phyloP scores from a whole-genome alignment of 2,329 filamentous ascomycete species.

The Colletotrichum cereale region DNA sequence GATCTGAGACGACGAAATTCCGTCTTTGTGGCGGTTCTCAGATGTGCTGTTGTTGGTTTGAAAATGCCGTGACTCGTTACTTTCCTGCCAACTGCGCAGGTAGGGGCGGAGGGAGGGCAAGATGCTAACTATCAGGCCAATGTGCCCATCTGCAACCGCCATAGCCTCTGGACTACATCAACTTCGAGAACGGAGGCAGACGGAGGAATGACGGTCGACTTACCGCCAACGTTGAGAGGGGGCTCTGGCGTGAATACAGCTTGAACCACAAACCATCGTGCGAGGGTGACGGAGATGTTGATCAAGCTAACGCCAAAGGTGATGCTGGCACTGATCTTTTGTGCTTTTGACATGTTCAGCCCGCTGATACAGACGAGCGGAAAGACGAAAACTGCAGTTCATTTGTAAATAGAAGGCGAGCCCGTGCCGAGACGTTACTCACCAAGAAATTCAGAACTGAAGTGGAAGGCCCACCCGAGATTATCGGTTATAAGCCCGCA shows the following conservation, averaged over 20 bases:
- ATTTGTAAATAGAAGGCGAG: not conserved
- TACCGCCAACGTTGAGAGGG: not conserved
- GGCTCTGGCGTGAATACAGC: not conserved
- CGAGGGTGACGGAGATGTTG: not conserved
- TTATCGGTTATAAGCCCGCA: not conserved
- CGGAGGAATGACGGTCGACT: not conserved
- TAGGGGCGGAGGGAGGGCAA: slow-evolving; percentile 6
- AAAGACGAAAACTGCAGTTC: not conserved
- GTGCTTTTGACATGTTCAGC: not conserved
- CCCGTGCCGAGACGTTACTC: not conserved
- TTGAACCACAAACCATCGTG: not conserved
- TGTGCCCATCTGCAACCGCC: not conserved
- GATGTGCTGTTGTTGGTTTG: not conserved
- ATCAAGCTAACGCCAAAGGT: not conserved
- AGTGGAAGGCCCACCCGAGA: slow-evolving; percentile 5
- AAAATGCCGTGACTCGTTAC: not conserved
- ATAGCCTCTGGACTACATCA: not conserved
- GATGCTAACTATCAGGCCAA: not conserved
- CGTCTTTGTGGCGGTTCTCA: not conserved
- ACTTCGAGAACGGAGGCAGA: too few relatives aligned
- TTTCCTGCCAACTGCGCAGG: not conserved
- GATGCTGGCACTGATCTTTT: not conserved
- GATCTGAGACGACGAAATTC: not conserved
- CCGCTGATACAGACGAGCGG: slow-evolving; percentile 2
- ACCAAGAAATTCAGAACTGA: not conserved